Evolutionary conservation across 2,329 filamentous ascomycete species (phyloP).

Genomic region (Akanthomyces muscarius): DNA sequence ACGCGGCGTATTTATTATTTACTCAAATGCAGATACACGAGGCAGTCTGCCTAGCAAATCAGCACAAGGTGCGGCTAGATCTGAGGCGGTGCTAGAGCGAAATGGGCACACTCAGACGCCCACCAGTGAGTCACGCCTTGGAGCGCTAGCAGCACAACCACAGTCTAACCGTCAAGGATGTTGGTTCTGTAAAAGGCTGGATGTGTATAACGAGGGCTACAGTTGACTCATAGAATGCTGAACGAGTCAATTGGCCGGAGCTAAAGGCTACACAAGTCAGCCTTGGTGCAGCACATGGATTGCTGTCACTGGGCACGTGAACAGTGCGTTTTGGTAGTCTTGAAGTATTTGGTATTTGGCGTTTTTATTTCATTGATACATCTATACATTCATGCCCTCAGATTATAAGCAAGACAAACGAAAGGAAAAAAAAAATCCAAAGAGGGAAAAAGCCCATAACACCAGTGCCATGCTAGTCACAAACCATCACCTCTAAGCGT

Average conservation of each 20-base stretch:
- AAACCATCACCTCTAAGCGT: background rate
- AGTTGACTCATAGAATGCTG: background rate
- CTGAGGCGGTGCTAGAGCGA: background rate
- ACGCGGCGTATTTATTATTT: background rate
- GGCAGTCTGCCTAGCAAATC: background rate
- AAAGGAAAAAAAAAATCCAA: background rate
- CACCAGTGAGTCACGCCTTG: constrained; percentile 14
- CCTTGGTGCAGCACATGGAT: too few relatives aligned
- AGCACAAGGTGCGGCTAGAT: background rate
- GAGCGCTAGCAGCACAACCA: background rate
- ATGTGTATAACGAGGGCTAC: background rate
- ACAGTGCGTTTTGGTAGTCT: too few relatives aligned
- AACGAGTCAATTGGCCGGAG: background rate
- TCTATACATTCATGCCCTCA: background rate
- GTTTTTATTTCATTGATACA: background rate
- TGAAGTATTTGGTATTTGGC: too few relatives aligned
- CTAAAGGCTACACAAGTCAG: too few relatives aligned
- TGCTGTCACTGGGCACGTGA: too few relatives aligned
- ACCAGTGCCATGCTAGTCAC: background rate
- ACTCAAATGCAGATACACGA: background rate
- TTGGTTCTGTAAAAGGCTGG: background rate
- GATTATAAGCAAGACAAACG: background rate
- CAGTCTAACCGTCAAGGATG: background rate
- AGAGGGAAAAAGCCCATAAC: background rate
- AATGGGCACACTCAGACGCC: background rate